Percentiles rank a stretch among this genome's conserved stretches.
Conservation (phyloP, 2,329 filamentous ascomycete genomes). For the Fusarium clavum region DNA sequence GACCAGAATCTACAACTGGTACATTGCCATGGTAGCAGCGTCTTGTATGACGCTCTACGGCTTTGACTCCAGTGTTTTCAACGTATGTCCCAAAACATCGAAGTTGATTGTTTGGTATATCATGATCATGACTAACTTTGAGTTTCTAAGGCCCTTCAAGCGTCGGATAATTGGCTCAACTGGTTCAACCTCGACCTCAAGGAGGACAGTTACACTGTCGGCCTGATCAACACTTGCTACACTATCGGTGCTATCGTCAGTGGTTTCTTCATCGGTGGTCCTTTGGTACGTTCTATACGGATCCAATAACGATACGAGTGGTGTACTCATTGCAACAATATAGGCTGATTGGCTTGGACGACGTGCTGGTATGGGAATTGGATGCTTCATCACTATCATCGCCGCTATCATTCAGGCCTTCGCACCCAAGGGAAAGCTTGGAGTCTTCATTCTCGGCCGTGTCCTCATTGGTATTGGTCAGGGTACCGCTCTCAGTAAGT, state of each 20-base stretch:
- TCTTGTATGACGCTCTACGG: conserved; percentile 81
- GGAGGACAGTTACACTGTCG: conserved; percentile 58
- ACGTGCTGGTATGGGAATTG: conserved; percentile 72
- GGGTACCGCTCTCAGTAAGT: conserved; percentile 69
- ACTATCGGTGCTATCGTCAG: conserved; percentile 77
- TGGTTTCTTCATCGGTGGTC: conserved; percentile 76
- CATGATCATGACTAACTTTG: conserved; percentile 5
- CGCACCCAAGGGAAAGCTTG: conserved; percentile 69
- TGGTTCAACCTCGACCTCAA: conserved; percentile 67
- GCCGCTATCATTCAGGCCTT: conserved; percentile 78
- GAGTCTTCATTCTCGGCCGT: conserved; percentile 75
- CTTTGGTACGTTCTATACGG: conserved; percentile 55
- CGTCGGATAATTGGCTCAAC: conserved; percentile 72
- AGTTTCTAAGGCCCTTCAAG: conserved; percentile 64
- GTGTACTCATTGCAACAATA: conserved; percentile 30
- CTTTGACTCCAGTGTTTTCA: conserved; percentile 80
- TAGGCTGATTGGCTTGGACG: conserved; percentile 70
- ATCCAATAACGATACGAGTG: background rate
- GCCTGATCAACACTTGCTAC: conserved; percentile 74
- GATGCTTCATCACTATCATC: conserved; percentile 73
- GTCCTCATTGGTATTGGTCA: conserved; percentile 77
- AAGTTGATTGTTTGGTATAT: background rate
- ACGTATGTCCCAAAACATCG: conserved; percentile 54
- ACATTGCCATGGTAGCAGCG: conserved; percentile 76
- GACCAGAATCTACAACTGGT: conserved; percentile 54